Conservation (phyloP, 306 rosid genomes). For the Sechiopsis laciniata region DNA sequence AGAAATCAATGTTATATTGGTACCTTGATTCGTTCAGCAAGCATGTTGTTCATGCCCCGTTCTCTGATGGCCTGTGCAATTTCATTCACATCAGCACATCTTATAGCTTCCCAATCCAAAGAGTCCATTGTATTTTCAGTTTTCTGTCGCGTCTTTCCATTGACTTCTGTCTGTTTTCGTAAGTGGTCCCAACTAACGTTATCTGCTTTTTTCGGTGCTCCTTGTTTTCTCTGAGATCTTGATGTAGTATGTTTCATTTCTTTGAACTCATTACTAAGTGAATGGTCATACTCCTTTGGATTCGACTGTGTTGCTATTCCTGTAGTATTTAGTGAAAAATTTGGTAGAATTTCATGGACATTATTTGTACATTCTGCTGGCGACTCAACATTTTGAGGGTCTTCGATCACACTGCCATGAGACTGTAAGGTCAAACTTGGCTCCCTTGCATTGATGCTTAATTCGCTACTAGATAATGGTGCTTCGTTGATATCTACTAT, state of each 20-base stretch:
- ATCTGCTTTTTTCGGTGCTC: constrained; percentile 44
- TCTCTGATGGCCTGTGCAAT: constrained; percentile 75
- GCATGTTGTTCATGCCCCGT: constrained; percentile 93
- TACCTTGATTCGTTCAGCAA: constrained; percentile 87
- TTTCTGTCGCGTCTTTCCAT: constrained; percentile 55
- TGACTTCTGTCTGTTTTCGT: constrained; percentile 49
- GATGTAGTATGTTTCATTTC: constrained; percentile 41
- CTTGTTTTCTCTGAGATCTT: constrained; percentile 39
- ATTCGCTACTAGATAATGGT: constrained; percentile 24
- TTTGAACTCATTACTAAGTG: constrained; percentile 33
- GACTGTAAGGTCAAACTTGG: constrained; percentile 31
- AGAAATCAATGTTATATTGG: constrained; percentile 5
- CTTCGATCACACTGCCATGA: constrained; percentile 29
- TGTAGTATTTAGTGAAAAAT: constrained; percentile 27
- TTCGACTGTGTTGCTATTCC: constrained; percentile 33
- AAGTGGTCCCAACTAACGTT: constrained; percentile 66
- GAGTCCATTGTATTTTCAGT: constrained; percentile 71
- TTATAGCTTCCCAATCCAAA: constrained; percentile 92
- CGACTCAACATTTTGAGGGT: constrained; percentile 24
- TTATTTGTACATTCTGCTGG: constrained; percentile 23
- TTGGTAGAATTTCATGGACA: constrained; percentile 26
- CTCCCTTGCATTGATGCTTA: constrained; percentile 25
- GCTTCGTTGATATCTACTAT: constrained; percentile 25
- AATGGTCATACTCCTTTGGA: constrained; percentile 32
- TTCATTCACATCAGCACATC: constrained; percentile 68